Conservation (phyloP, 2,329 filamentous ascomycete genomes). For the Cercospora citrullina region DNA sequence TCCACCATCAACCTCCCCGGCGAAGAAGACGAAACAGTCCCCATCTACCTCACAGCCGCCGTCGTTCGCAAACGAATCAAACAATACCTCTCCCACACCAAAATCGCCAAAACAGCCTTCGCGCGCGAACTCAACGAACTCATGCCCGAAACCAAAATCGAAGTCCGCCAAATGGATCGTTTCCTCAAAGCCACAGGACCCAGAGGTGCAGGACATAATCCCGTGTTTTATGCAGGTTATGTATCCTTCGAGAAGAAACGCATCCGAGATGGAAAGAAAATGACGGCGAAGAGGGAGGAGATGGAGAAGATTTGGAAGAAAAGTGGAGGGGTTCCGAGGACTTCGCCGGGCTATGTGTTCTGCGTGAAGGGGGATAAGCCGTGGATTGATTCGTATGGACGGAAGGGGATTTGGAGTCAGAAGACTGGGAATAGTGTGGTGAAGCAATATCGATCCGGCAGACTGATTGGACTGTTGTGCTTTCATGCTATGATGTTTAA, state of each 20-base stretch:
- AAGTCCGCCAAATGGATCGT: conserved; percentile 40
- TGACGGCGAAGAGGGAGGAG: conserved; percentile 32
- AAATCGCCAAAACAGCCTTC: conserved; percentile 37
- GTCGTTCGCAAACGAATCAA: conserved; percentile 58
- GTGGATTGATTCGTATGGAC: conserved; percentile 8
- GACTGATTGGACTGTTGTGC: background rate
- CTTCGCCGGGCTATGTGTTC: background rate
- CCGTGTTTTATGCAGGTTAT: conserved; percentile 57
- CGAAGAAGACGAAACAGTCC: conserved; percentile 50
- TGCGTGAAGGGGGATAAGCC: background rate
- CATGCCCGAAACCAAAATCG: conserved; percentile 41
- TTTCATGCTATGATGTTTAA: background rate
- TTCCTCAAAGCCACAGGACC: conserved; percentile 55
- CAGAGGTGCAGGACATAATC: conserved; percentile 47
- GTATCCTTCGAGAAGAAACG: conserved; percentile 62
- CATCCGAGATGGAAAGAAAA: conserved; percentile 54
- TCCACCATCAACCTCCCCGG: conserved; percentile 47
- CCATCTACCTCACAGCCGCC: conserved; percentile 59
- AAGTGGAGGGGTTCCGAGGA: conserved; percentile 4
- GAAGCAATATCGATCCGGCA: background rate
- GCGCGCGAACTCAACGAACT: conserved; percentile 41
- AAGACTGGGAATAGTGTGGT: background rate
- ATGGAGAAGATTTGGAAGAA: conserved; percentile 8
- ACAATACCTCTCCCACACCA: conserved; percentile 47
- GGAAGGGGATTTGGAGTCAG: background rate